Evolutionary conservation across 192 early-diverging fungal genomes (phyloP), one percentile per base, ranked within the genome.

Genomic region (Backusella sp.): DNA sequence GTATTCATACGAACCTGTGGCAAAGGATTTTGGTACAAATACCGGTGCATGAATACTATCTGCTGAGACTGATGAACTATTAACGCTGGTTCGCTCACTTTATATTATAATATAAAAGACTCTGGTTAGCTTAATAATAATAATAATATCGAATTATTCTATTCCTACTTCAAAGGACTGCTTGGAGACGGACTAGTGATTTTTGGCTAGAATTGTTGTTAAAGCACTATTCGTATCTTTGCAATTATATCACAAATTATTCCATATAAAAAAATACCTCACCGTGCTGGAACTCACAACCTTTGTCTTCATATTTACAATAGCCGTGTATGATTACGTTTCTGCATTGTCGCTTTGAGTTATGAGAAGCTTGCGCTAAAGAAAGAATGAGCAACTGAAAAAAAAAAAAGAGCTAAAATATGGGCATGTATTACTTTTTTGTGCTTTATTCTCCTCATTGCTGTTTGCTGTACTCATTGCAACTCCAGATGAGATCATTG

Each of bases 211-310:
- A 8, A 39, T 17, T 68, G 21, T 39, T 15, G 35, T n/a, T 17
- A 36, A n/a, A 11, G 4, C 23, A 37, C 23, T 37, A 26, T 69
- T 12, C 41, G 12, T 69, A 69, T 21, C 23, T 9, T 69, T 34
- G 19, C 17, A 69, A 23, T 12, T 9, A 23, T 37, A 68, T 11
- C 5, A 41, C n/a, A 26, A n/a, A 14, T 39, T 8, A 37, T 37
- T 23, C 1, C 11, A 37, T 69, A 4, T 39, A 39, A 37, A n/a
- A 17, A 68, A 21, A 2, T 41, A 90, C 91, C 37, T 76, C 73
- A 28, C 91, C 90, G 75, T 95, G 94, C 68, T 87, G 91, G 83
- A 91, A 95, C 80, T 91, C 90, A 83, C 94, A 95, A 2, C 94
- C 93, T 44, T 88, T 88, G 74, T 84, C 83, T 82, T 94, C 92